Evolutionary conservation across 495 filamentous ascomycete genomes (phyloP), one percentile per base, ranked within the genome.

Genomic region (Clohesyomyces aquaticus): DNA sequence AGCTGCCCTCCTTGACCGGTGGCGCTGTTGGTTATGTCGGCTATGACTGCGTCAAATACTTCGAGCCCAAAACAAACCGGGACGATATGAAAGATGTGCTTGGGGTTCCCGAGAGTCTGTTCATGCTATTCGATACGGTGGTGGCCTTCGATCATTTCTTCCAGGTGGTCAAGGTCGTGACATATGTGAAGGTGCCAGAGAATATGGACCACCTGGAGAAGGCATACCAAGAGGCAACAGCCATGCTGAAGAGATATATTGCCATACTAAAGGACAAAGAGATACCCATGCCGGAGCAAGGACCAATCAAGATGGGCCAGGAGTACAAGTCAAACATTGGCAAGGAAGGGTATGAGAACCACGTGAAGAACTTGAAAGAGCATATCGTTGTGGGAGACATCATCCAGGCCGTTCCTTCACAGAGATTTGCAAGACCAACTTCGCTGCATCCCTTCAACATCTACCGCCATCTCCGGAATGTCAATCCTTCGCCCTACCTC

Each of bases 51-150:
- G 89, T 98, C 63, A 86, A 86, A 72, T 98, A 98, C 76, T 98
- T 98, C 66, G 94, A 98, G 78, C 94, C 94, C 28, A 91, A 89
- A 79, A 96, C 94, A 0, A 86, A 85, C 18, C 84, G 93, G 43
- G 83, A 71, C 25, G 68, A 87, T 2, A 85, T 96, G 79, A 89
- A 93, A 76, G 94, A 98, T 77, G 79, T 93, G 1, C 81, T 98
- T 18, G 77, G 87, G 45, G 88, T 96, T 19, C 94, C 94, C 1
- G 94, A 98, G 78, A 90, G 90, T 14, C 78, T 98, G 1, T 98
- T 98, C 77, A 98, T 98, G 94, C 82, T 98, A 22, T 98, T 90
- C 78, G 91, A 98, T 71, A 98, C 94, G 49, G 88, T 98, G 46
- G 81, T 98, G 22, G 91, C 93, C 23, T 93, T 98, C 66, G 94